phyloP scores from a whole-genome alignment of 2,329 filamentous ascomycete genomes.

The Arthrobotrys conoides region DNA sequence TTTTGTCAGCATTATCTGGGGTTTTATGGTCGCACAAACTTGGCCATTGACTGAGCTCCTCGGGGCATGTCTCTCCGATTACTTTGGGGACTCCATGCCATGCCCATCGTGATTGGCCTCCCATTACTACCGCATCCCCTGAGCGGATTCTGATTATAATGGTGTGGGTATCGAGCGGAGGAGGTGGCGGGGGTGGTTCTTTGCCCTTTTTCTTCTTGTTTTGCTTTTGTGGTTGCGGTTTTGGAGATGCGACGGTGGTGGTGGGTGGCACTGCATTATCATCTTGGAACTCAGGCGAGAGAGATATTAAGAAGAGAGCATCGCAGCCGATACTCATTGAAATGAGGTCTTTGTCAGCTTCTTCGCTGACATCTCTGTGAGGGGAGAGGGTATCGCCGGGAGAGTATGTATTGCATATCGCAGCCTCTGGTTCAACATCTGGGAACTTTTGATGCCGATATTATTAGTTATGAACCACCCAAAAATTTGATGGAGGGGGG shows the following conservation, averaged over 20 bases:
- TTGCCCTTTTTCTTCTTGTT: slow-evolving; percentile 63
- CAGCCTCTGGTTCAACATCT: slow-evolving; percentile 83
- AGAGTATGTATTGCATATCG: slow-evolving; percentile 93
- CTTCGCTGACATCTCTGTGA: slow-evolving; percentile 93
- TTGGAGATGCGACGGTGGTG: background rate
- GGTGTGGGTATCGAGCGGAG: slow-evolving; percentile 66
- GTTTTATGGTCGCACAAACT: slow-evolving; percentile 69
- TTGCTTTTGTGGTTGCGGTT: slow-evolving; percentile 61
- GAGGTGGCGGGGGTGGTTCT: slow-evolving; percentile 38
- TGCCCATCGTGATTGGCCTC: slow-evolving; percentile 82
- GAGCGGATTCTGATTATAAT: slow-evolving; percentile 79
- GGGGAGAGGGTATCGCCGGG: slow-evolving; percentile 92
- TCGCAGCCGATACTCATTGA: slow-evolving; percentile 93
- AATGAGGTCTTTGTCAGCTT: slow-evolving; percentile 81
- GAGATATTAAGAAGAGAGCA: slow-evolving; percentile 85
- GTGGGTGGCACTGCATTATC: background rate
- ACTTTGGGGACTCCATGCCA: slow-evolving; percentile 97
- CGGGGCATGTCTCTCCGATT: slow-evolving; percentile 82
- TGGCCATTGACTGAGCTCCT: slow-evolving; percentile 78
- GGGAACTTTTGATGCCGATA: slow-evolving; percentile 74
- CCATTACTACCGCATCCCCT: slow-evolving; percentile 94
- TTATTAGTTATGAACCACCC: background rate
- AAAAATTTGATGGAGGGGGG: background rate
- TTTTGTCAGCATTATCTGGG: slow-evolving; percentile 65
- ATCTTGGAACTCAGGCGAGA: slow-evolving; percentile 65